These are phyloP conservation scores for Jatropha podagrica DNA, from an alignment of 441 rosid genomes.

Conservation along the genomic window DNA sequence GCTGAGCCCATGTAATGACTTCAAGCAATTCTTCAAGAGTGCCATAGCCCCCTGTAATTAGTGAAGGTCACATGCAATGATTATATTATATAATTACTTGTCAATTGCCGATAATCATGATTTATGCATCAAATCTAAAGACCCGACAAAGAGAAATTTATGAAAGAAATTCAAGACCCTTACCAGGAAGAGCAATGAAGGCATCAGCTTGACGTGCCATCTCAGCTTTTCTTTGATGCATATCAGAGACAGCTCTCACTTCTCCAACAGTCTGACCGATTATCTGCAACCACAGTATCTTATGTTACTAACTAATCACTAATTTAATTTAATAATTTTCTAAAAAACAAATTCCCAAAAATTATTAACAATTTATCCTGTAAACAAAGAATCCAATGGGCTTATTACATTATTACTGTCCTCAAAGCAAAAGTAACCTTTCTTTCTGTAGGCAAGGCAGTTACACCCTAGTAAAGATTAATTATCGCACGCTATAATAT, in stretches of 20 bases:
- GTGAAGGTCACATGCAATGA: not conserved
- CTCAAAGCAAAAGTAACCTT: not conserved
- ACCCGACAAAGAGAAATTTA: not conserved
- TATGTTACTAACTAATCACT: not conserved
- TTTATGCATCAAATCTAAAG: conserved; percentile 8
- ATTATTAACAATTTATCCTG: not conserved
- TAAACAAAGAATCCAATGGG: not conserved
- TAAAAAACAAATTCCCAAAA: not conserved
- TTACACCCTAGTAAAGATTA: not conserved
- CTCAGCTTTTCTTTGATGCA: conserved; percentile 98
- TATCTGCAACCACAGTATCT: conserved; percentile 44
- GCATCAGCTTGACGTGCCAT: conserved; percentile 97
- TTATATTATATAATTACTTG: not conserved
- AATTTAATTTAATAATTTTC: too few relatives aligned
- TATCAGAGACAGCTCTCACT: conserved; percentile 88
- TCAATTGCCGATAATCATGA: not conserved
- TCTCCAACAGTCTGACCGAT: conserved; percentile 96
- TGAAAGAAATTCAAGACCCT: not conserved
- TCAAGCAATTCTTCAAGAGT: conserved; percentile 96
- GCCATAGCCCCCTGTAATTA: conserved; percentile 83
- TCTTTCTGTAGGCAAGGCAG: not conserved
- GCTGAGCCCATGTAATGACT: conserved; percentile 97
- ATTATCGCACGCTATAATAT: conserved; percentile 3
- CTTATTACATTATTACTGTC: not conserved
- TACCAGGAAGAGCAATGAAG: conserved; percentile 95